A percentile compares a stretch with the other conserved stretches of the same genome.
These are phyloP conservation scores for Hymenoscyphus repandus DNA, from an alignment of 2,329 filamentous ascomycete species.

Conservation along the genomic window DNA sequence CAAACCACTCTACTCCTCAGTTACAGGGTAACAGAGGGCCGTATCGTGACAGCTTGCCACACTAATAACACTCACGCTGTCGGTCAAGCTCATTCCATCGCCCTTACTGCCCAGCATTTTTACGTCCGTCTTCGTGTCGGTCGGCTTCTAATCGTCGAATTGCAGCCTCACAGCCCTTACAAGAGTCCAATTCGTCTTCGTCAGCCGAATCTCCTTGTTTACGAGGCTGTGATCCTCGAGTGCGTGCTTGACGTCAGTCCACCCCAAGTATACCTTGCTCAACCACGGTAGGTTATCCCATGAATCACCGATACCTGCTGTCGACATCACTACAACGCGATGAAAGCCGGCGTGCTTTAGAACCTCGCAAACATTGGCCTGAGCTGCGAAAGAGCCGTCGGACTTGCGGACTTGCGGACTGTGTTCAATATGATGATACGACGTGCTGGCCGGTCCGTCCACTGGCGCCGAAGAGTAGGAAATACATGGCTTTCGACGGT, in stretches of 20 bases:
- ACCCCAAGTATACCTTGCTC: conserved; percentile 34
- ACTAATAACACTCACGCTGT: conserved; percentile 28
- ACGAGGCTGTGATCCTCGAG: conserved; percentile 35
- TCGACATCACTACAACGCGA: conserved; percentile 37
- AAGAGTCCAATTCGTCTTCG: conserved; percentile 34
- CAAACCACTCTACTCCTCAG: too few species aligned
- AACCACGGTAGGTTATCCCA: conserved; percentile 33
- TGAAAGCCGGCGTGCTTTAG: conserved; percentile 29
- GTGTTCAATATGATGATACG: conserved; percentile 39
- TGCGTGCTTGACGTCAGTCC: conserved; percentile 37
- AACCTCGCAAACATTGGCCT: conserved; percentile 32
- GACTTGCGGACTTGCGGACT: conserved; percentile 36
- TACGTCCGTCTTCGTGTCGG: conserved; percentile 20
- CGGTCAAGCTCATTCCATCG: conserved; percentile 30
- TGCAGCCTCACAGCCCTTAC: conserved; percentile 32
- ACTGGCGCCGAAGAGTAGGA: conserved; percentile 40
- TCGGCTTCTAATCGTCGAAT: conserved; percentile 29
- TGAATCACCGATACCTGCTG: conserved; percentile 36
- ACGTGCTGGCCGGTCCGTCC: conserved; percentile 40
- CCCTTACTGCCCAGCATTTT: conserved; percentile 30
- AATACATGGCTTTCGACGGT: conserved; percentile 30
- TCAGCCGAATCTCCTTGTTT: conserved; percentile 34
- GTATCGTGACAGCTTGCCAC: too few species aligned
- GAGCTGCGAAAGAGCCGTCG: conserved; percentile 36
- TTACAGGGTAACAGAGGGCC: too few species aligned